A percentile compares a stretch with the other conserved stretches of the same genome.
Conservation (phyloP, 2,329 filamentous ascomycete species). For the Rutstroemia sp. region DNA sequence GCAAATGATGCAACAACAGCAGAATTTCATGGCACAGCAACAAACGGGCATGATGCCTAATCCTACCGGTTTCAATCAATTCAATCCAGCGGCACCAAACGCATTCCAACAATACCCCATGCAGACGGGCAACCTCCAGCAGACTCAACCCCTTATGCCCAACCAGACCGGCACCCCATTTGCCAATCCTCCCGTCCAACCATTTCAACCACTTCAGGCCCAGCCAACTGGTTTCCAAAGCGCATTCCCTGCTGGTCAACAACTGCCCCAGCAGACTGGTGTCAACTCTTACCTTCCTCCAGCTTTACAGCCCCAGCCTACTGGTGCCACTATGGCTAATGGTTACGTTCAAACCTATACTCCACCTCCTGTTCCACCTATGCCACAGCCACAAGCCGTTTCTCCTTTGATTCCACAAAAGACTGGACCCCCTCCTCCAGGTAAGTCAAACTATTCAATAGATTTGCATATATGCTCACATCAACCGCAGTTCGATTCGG, state of each 20-base stretch:
- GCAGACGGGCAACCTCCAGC: conserved; percentile 20
- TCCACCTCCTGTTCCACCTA: conserved; percentile 39
- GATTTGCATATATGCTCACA: not conserved
- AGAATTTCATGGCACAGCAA: conserved; percentile 38
- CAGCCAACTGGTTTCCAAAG: conserved; percentile 43
- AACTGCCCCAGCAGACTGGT: conserved; percentile 32
- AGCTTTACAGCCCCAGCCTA: conserved; percentile 52
- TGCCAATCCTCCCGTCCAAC: conserved; percentile 47
- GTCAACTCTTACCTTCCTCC: conserved; percentile 53
- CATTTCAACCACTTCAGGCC: conserved; percentile 45
- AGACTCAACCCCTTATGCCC: conserved; percentile 31
- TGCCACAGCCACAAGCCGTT: conserved; percentile 49
- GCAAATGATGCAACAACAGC: conserved; percentile 55
- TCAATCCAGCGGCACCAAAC: conserved; percentile 17
- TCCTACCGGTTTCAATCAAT: conserved; percentile 36
- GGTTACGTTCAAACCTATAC: conserved; percentile 38
- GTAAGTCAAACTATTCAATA: not conserved
- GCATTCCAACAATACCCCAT: conserved; percentile 19
- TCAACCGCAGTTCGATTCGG: conserved; percentile 65
- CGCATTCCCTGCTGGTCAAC: conserved; percentile 32
- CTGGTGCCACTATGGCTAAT: conserved; percentile 43
- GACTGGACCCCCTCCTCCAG: conserved; percentile 75
- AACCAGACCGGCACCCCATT: conserved; percentile 42
- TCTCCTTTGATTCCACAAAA: conserved; percentile 66
- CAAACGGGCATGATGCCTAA: conserved; percentile 30